Conservation (phyloP, 768 basidiomycete genomes). For the Dictyophora rubrovolvata region DNA sequence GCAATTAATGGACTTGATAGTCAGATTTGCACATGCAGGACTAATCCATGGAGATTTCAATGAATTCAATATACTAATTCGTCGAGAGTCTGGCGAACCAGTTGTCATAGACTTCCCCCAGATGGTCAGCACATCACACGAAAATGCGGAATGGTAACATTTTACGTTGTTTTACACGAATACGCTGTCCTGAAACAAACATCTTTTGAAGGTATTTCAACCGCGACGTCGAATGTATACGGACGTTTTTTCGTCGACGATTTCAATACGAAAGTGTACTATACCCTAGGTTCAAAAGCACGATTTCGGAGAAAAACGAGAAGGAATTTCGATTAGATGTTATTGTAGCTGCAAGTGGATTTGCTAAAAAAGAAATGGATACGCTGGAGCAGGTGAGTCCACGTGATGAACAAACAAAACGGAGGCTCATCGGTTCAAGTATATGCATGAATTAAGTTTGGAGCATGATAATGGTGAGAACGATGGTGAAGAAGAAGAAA, state of each 20-base stretch:
- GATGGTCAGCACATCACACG: slow-evolving; percentile 96
- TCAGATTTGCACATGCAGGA: slow-evolving; percentile 85
- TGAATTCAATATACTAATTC: slow-evolving; percentile 97
- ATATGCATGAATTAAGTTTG: slow-evolving; percentile 48
- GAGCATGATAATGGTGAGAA: slow-evolving; percentile 23
- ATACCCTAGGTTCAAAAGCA: slow-evolving; percentile 77
- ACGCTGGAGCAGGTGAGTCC: slow-evolving; percentile 68
- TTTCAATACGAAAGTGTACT: slow-evolving; percentile 88
- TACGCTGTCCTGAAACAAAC: neutral
- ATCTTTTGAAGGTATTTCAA: slow-evolving; percentile 85
- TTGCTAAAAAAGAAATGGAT: slow-evolving; percentile 74
- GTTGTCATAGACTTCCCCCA: slow-evolving; percentile 98
- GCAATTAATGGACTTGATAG: slow-evolving; percentile 87
- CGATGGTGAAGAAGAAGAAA: slow-evolving; percentile 29
- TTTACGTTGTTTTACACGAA: neutral
- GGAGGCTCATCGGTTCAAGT: slow-evolving; percentile 32
- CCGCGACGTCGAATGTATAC: slow-evolving; percentile 94
- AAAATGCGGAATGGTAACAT: slow-evolving; percentile 89
- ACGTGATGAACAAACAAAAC: slow-evolving; percentile 17
- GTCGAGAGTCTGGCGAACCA: slow-evolving; percentile 62
- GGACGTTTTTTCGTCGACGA: slow-evolving; percentile 80
- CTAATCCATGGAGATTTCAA: slow-evolving; percentile 99
- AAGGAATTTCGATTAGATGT: slow-evolving; percentile 72
- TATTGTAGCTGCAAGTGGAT: slow-evolving; percentile 89
- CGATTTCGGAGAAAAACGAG: slow-evolving; percentile 30